These are phyloP conservation scores for Alternaria conjuncta DNA, from an alignment of 2,329 filamentous ascomycete genomes.

Conservation along the genomic window DNA sequence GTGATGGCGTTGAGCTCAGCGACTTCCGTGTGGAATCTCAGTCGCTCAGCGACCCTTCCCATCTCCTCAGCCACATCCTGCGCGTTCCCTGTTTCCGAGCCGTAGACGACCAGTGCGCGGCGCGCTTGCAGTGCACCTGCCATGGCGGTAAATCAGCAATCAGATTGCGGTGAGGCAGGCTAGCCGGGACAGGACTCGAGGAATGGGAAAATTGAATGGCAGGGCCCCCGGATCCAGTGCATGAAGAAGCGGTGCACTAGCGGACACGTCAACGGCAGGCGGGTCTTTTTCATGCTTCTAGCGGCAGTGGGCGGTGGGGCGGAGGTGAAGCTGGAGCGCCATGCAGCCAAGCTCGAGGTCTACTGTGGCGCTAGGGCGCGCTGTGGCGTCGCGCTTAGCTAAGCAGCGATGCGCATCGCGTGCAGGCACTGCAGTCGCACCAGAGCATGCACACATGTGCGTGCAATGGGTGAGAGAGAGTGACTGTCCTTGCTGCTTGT, in stretches of 20 bases:
- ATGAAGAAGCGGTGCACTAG: conserved; percentile 34
- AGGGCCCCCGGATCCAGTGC: conserved; percentile 23
- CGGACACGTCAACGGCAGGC: conserved; percentile 36
- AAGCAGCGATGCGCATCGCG: not conserved
- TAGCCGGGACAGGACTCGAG: conserved; percentile 20
- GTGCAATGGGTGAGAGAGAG: not conserved
- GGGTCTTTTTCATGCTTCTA: conserved; percentile 26
- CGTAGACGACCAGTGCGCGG: conserved; percentile 79
- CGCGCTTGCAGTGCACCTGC: conserved; percentile 21
- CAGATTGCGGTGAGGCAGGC: conserved; percentile 28
- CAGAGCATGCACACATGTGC: not conserved
- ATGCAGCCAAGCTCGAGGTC: not conserved
- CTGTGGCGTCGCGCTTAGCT: conserved; percentile 5
- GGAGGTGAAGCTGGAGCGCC: conserved; percentile 6
- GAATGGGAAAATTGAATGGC: conserved; percentile 21
- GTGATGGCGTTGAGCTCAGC: conserved; percentile 78
- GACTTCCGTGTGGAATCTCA: conserved; percentile 79
- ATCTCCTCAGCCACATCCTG: conserved; percentile 91
- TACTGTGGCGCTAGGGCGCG: conserved; percentile 1
- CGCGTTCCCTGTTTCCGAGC: conserved; percentile 92
- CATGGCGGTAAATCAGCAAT: conserved; percentile 22
- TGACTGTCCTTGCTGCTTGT: not conserved
- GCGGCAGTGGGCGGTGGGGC: conserved; percentile 23
- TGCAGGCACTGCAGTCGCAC: not conserved
- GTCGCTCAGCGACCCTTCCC: conserved; percentile 72